Evolutionary conservation across 345 rosid genomes (phyloP), one percentile per base, ranked within the genome.

Genomic region (Adansonia digitata): DNA sequence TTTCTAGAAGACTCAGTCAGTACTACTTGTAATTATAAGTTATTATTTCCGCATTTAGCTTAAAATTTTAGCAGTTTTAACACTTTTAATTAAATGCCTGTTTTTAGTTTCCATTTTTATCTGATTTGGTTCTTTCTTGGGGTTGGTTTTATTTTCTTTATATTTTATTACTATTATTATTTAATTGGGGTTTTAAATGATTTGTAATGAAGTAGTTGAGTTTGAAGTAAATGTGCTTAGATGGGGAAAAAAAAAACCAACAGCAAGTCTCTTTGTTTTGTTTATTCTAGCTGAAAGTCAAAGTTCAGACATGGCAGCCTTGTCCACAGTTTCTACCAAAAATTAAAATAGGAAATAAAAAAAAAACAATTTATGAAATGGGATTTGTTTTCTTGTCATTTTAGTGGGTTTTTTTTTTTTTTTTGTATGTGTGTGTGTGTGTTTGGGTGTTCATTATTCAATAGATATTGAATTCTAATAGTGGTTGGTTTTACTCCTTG

Each of bases 221-320:
- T 46, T 74, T 72, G 67, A 56, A 42, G 40, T 35, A 17, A 45
- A 24, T 35, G 5, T 45, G 37, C 3, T 56, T 40, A 40, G 59
- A 71, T 70, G 72, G 72, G 39, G 61, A 70, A 70, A n/a, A n/a
- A n/a, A n/a, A n/a, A n/a, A 73, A 71, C 51, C 1, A 66, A 24
- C 34, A 13, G 73, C 83, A 69, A 49, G 72, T 72, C 75, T 72
- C 75, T 75, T 1, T 13, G 52, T 22, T 61, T 74, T 56, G 68
- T 45, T 70, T 31, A n/a, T 81, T 27, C 40, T 42, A 69, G 64
- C 84, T 78, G 43, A 42, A 43, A 79, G 89, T 86, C 84, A 86
- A 86, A 77, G 67, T 49, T 69, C 57, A 57, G 80, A 57, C 13
- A 56, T 40, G 66, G 60, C 11, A 46, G 71, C 63, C 60, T 57